Evolutionary conservation across 805 yeast genomes (phyloP).

Genomic region (Tetrapisispora pingtungensis): DNA sequence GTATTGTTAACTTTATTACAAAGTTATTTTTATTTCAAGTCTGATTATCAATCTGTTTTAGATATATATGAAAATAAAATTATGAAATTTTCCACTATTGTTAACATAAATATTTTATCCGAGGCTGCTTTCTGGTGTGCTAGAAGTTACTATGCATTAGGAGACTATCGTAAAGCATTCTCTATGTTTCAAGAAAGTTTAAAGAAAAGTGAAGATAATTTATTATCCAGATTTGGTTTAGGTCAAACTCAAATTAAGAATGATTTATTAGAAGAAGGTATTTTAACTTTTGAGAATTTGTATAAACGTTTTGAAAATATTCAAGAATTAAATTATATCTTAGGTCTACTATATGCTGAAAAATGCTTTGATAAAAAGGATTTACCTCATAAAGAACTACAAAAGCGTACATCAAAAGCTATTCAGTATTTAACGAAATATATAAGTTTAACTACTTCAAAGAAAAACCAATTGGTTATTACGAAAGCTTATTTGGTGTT

Average conservation of each 20-base stretch:
- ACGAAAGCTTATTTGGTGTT: conserved; percentile 59
- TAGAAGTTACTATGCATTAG: conserved; percentile 52
- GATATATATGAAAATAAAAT: conserved; percentile 45
- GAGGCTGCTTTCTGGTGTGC: conserved; percentile 82
- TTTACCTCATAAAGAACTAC: conserved; percentile 9
- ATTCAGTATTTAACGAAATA: conserved; percentile 60
- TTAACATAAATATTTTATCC: conserved; percentile 34
- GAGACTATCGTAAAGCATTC: conserved; percentile 62
- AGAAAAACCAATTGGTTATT: conserved; percentile 45
- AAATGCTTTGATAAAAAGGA: conserved; percentile 28
- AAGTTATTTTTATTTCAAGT: conserved; percentile 60
- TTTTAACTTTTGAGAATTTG: conserved; percentile 70
- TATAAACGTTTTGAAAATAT: conserved; percentile 56
- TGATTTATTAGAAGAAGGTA: conserved; percentile 71
- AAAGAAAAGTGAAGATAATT: conserved; percentile 51
- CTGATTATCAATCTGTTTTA: conserved; percentile 47
- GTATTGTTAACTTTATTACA: conserved; percentile 58
- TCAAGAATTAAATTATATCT: conserved; percentile 61
- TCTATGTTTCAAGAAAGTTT: conserved; percentile 62
- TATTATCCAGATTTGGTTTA: conserved; percentile 67
- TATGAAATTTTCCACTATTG: conserved; percentile 28
- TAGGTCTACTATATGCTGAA: conserved; percentile 66
- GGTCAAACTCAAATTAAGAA: conserved; percentile 77
- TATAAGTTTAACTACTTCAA: conserved; percentile 47
- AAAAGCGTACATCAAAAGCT: conserved; percentile 38